Percentiles rank a stretch among this genome's conserved stretches.
These are phyloP conservation scores for Paecilomyces formosus DNA, from an alignment of 2,329 filamentous ascomycete genomes.

Conservation along the genomic window DNA sequence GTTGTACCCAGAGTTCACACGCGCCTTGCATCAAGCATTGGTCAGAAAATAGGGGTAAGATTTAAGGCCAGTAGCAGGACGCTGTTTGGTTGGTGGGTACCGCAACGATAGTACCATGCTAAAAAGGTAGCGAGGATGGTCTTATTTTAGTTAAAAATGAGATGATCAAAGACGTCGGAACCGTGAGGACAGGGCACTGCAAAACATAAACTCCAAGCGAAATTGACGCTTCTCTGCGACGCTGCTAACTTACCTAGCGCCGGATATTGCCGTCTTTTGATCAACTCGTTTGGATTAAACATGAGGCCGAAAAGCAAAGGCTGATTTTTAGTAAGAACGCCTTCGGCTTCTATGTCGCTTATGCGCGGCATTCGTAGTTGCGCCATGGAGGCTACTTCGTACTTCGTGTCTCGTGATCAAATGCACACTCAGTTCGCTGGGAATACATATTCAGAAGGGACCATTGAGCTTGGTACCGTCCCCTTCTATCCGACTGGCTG, in stretches of 20 bases:
- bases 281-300: background rate
- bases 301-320: no score
- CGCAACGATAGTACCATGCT: background rate
- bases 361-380: no score
- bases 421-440: no score
- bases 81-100: background rate
- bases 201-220: background rate
- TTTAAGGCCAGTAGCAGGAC: background rate
- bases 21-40: background rate
- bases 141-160: background rate
- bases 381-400: no score
- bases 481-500: no score
- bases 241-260: background rate
- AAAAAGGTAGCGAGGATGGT: background rate
- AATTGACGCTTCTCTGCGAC: background rate
- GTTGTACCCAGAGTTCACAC: background rate
- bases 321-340: no score
- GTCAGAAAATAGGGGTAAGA: background rate
- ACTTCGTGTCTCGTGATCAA: no score
- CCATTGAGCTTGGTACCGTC: no score
- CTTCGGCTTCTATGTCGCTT: no score
- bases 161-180: background rate
- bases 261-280: background rate
- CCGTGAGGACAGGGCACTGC: background rate
- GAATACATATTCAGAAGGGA: no score